A percentile compares a stretch with the other conserved stretches of the same genome.
phyloP scores from a whole-genome alignment of 164 flowering plant genomes.

The Vitis labrusca region DNA sequence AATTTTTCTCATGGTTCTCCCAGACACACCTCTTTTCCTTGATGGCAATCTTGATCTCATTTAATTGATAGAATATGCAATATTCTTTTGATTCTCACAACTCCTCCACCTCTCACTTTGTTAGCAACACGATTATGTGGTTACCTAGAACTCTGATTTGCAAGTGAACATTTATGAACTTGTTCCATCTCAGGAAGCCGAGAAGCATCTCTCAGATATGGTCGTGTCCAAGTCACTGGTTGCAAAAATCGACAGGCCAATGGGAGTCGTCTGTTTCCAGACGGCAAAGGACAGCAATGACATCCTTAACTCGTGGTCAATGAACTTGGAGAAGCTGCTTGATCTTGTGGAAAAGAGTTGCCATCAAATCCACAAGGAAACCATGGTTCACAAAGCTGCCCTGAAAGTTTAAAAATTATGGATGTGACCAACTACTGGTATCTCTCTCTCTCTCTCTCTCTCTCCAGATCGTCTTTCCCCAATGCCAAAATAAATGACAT shows the following conservation, averaged over 20 bases:
- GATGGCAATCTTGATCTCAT: no score
- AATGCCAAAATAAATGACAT: neutral
- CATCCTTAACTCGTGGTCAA: conserved; percentile 86
- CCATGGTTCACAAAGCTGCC: conserved; percentile 92
- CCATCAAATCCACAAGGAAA: conserved; percentile 98
- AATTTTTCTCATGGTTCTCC: no score
- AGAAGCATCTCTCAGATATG: conserved; percentile 94
- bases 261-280: conserved; percentile 78
- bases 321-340: conserved; percentile 89
- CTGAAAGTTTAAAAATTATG: conserved; percentile 46
- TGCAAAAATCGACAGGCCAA: conserved; percentile 90
- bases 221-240: conserved; percentile 83
- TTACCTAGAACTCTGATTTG: no score
- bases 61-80: no score
- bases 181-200: conserved; percentile 63
- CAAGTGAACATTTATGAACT: no score
- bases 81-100: no score
- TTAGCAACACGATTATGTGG: no score
- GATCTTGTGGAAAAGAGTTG: conserved; percentile 98
- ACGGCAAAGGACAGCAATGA: conserved; percentile 84
- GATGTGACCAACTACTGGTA: conserved; percentile 6
- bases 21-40: no score
- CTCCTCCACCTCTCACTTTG: no score
- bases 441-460: neutral
- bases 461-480: no score